Percentiles rank a stretch among this genome's conserved stretches.
Evolutionary conservation across 164 flowering plant genomes (phyloP).

Genomic region (Nymphaea thermarum): DNA sequence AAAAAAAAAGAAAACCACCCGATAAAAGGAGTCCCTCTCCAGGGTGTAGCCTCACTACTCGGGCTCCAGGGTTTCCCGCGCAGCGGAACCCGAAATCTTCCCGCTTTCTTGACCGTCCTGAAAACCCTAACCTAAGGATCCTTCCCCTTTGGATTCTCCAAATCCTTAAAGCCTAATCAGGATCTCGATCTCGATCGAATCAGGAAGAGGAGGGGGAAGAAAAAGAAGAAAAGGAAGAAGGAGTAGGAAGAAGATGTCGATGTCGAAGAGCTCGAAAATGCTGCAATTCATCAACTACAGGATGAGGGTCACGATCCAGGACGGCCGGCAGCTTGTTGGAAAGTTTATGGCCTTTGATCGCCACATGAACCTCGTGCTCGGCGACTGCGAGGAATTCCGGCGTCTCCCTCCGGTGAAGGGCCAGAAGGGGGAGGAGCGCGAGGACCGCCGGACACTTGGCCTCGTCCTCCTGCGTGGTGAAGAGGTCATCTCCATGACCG

Average conservation of each 20-base stretch:
- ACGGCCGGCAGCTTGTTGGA: slow-evolving; percentile 91
- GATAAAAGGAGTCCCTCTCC: no score
- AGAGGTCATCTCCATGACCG: slow-evolving; percentile 96
- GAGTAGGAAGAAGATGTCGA: slow-evolving; percentile 49
- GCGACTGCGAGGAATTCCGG: slow-evolving; percentile 97
- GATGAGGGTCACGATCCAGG: slow-evolving; percentile 95
- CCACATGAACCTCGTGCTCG: slow-evolving; percentile 96
- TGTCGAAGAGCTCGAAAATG: slow-evolving; percentile 98
- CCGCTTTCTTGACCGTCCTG: no score
- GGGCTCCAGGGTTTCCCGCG: no score
- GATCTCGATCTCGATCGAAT: no score
- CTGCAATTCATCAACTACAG: slow-evolving; percentile 92
- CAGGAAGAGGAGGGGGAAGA: background rate
- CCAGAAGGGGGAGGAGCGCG: slow-evolving; percentile 48
- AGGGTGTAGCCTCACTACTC: no score
- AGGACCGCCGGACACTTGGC: slow-evolving; percentile 88
- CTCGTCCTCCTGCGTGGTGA: slow-evolving; percentile 91
- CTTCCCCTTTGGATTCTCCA: no score
- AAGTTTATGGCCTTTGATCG: slow-evolving; percentile 99
- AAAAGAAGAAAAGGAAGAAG: background rate
- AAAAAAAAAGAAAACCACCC: no score
- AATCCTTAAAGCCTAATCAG: no score
- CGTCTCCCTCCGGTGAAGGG: slow-evolving; percentile 87
- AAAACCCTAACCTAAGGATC: no score
- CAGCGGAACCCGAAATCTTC: no score